These are phyloP conservation scores for Rhodotorula sp. DNA, from an alignment of 1,284 basidiomycete genomes.

Conservation along the genomic window DNA sequence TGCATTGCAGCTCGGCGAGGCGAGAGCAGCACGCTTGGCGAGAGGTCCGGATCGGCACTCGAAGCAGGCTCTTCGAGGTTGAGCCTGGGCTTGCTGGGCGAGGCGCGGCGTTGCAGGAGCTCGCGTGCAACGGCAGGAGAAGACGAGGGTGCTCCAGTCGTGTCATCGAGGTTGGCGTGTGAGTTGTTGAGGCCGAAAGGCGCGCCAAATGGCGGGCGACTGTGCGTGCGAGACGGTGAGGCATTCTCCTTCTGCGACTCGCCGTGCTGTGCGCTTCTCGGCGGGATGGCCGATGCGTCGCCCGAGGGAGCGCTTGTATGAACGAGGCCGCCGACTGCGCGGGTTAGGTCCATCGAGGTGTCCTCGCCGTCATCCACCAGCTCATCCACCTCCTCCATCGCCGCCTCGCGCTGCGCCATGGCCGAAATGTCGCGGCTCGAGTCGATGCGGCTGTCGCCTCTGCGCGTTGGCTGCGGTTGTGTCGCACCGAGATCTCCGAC, in stretches of 20 bases:
- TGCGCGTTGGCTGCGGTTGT: background rate
- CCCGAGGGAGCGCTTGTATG: background rate
- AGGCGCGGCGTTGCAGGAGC: slow-evolving; percentile 7
- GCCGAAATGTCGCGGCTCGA: background rate
- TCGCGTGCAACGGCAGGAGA: slow-evolving; percentile 24
- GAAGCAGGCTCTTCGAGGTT: background rate
- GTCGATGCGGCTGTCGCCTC: background rate
- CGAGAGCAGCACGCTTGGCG: slow-evolving; percentile 2
- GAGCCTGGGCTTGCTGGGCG: background rate
- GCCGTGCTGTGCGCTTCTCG: background rate
- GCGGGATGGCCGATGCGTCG: too few relatives aligned
- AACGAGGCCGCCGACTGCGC: background rate
- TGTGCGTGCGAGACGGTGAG: background rate
- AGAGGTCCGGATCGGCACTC: slow-evolving; percentile 10
- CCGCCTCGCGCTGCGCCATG: background rate
- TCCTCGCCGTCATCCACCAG: background rate
- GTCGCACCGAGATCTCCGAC: slow-evolving; percentile 5
- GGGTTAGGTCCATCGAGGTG: slow-evolving; percentile 19
- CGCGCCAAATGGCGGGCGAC: background rate
- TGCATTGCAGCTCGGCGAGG: too few relatives aligned
- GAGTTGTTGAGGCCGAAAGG: slow-evolving; percentile 10
- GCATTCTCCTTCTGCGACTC: slow-evolving; percentile 9
- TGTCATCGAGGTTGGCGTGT: slow-evolving; percentile 7
- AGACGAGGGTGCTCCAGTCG: slow-evolving; percentile 21
- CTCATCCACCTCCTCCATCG: background rate